These are phyloP conservation scores for Pinguiococcus pyrenoidosus DNA, from an alignment of 108 stramenopile species.

Conservation along the genomic window DNA sequence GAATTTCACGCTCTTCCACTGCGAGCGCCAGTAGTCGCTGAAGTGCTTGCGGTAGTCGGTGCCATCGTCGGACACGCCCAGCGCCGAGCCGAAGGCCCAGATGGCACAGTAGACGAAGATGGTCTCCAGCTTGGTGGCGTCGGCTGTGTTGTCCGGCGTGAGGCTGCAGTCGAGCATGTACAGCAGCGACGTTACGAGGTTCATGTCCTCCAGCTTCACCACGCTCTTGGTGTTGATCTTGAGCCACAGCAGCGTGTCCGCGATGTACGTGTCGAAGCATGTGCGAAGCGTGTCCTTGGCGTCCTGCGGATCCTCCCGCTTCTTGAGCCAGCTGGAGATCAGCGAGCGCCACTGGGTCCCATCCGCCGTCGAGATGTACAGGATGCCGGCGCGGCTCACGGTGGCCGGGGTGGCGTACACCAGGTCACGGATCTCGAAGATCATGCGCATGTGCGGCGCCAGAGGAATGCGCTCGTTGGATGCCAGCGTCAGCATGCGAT, in stretches of 20 bases:
- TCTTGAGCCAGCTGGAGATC: slow-evolving; percentile 49
- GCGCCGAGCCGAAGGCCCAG: slow-evolving; percentile 58
- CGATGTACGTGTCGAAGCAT: slow-evolving; percentile 40
- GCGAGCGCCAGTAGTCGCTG: slow-evolving; percentile 52
- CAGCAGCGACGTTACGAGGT: slow-evolving; percentile 42
- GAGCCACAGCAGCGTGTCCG: slow-evolving; percentile 29
- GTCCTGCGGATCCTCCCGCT: slow-evolving; percentile 12
- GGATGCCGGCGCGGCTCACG: slow-evolving; percentile 61
- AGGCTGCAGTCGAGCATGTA: slow-evolving; percentile 56
- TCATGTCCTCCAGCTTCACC: slow-evolving; percentile 48
- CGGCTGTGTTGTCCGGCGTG: slow-evolving; percentile 29
- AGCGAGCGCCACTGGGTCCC: slow-evolving; percentile 65
- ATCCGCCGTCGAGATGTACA: slow-evolving; percentile 59
- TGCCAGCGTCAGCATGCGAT: slow-evolving; percentile 64
- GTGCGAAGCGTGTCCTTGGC: slow-evolving; percentile 10
- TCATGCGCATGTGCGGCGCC: slow-evolving; percentile 60
- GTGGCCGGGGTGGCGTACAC: slow-evolving; percentile 65
- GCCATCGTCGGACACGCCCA: slow-evolving; percentile 51
- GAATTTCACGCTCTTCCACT: slow-evolving; percentile 59
- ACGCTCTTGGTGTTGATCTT: slow-evolving; percentile 36
- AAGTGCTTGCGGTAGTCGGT: slow-evolving; percentile 57
- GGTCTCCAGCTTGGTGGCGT: slow-evolving; percentile 42
- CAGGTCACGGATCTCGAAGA: slow-evolving; percentile 69
- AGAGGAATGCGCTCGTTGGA: slow-evolving; percentile 69
- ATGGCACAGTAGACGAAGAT: slow-evolving; percentile 56